These are phyloP conservation scores for Solanum pinnatisectum DNA, from an alignment of 257 asterid species.

Conservation along the genomic window DNA sequence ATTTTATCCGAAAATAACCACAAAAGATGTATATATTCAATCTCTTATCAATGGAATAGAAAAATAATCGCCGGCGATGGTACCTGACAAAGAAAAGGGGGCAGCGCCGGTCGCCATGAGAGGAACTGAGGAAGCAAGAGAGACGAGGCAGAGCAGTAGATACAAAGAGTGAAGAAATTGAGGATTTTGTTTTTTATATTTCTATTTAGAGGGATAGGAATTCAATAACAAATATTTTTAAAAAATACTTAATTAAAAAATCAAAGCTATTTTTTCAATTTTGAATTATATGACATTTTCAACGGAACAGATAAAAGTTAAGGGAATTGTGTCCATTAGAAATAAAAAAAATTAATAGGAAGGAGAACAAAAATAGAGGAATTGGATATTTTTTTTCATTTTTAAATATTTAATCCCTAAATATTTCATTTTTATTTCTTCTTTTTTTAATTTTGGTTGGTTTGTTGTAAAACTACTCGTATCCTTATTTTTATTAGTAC, in stretches of 20 bases:
- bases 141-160: background rate
- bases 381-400: background rate
- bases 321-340: background rate
- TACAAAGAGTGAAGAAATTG: background rate
- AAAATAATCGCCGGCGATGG: background rate
- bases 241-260: background rate
- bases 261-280: background rate
- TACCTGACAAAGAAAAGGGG: conserved; percentile 41
- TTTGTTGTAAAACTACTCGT: background rate
- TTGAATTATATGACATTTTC: background rate
- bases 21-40: background rate
- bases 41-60: background rate
- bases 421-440: background rate
- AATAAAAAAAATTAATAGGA: background rate
- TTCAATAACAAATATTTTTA: background rate
- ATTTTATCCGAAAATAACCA: background rate
- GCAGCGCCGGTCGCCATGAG: conserved; percentile 48
- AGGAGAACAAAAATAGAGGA: background rate
- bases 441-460: background rate
- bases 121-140: background rate
- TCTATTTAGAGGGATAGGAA: background rate
- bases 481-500: background rate
- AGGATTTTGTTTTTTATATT: background rate
- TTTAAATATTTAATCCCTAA: background rate
- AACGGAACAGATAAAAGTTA: background rate